Base-by-base conservation (phyloP, 768 basidiomycete species). In the Agrocybe pediades region DNA sequence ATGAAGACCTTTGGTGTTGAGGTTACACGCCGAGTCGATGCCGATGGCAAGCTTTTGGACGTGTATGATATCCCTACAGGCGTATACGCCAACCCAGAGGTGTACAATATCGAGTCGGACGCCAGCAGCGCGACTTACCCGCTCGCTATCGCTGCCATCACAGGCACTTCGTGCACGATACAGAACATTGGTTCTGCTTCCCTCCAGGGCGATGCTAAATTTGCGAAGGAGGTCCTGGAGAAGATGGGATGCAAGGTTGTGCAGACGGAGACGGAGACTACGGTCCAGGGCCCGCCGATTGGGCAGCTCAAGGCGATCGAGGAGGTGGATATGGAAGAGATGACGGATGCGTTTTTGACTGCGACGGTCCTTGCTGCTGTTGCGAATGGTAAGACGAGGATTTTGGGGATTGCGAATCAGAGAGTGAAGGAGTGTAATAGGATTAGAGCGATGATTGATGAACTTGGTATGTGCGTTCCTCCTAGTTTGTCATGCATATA, bases 321-420 rank as follows among this genome's bases (percentile, higher is more conserved):
- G 47, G 82, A 87, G 61, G 85, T 98, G 19, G 93, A 98, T 67
- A 98, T 98, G 97, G 94, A 97, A 70, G 87, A 88, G n/a, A 98
- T 99, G 97, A 99, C 97, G 6, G 97, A 99, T 68, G 97, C 96
- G 19, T 99, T 99, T 77, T 81, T 98, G 74, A 98, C 95, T 2
- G 96, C 97, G 8, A 90, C 86, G 9, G 95, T 88, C 7, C 74
- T 99, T 17, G 95, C 93, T 48, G 96, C 97, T 51, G 90, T 97
- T 19, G 75, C 85, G 0, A 68, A 70, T 36, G 85, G 83, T 9
- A 83, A 84, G 58, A 89, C 94, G 8, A 80, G 92, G 55, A 98
- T 99, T 60, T 67, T 89, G 45, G 95, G 97, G 1, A 98, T 99
- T 59, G 95, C 96, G 30, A 99, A 98, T 65, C 96, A 99, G 75